A percentile compares a stretch with the other conserved stretches of the same genome.
phyloP scores from a whole-genome alignment of 2,329 filamentous ascomycete species.

The Acarospora socialis region DNA sequence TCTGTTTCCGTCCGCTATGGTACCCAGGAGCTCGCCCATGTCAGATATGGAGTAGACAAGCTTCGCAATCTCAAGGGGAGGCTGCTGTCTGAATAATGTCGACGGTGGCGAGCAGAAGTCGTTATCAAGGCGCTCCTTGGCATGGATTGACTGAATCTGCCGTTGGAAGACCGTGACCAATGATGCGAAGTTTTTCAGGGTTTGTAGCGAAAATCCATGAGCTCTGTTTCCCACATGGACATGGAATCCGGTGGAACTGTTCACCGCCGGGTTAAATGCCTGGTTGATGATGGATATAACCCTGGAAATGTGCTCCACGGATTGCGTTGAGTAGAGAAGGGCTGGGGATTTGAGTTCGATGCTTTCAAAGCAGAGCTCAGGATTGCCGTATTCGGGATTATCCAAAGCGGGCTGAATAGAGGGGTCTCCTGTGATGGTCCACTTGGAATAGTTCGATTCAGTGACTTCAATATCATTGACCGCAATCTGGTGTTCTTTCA shows the following conservation, averaged over 20 bases:
- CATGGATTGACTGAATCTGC: slow-evolving; percentile 6
- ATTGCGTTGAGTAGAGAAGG: not conserved
- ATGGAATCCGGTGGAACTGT: slow-evolving; percentile 7
- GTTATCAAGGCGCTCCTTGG: not conserved
- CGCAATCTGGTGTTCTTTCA: slow-evolving; percentile 2
- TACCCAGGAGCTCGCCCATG: not conserved
- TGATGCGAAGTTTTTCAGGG: slow-evolving; percentile 6
- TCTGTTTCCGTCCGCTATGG: not conserved
- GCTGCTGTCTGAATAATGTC: not conserved
- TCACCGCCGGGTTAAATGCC: not conserved
- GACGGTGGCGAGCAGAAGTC: not conserved
- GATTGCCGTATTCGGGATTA: not conserved
- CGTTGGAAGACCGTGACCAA: slow-evolving; percentile 5
- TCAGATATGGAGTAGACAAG: not conserved
- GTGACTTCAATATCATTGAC: not conserved
- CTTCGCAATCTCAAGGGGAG: not conserved
- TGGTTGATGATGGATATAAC: not conserved
- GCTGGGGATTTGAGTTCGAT: slow-evolving; percentile 5
- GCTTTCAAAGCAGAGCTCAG: too few relatives aligned
- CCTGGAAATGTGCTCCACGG: not conserved
- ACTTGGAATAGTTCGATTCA: too few relatives aligned
- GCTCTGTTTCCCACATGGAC: slow-evolving; percentile 6
- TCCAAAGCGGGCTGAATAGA: not conserved
- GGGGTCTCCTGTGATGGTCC: not conserved
- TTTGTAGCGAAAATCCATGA: slow-evolving; percentile 6